Evolutionary conservation across 2,329 filamentous ascomycete species (phyloP).

Genomic region (Fusarium mangiferae): DNA sequence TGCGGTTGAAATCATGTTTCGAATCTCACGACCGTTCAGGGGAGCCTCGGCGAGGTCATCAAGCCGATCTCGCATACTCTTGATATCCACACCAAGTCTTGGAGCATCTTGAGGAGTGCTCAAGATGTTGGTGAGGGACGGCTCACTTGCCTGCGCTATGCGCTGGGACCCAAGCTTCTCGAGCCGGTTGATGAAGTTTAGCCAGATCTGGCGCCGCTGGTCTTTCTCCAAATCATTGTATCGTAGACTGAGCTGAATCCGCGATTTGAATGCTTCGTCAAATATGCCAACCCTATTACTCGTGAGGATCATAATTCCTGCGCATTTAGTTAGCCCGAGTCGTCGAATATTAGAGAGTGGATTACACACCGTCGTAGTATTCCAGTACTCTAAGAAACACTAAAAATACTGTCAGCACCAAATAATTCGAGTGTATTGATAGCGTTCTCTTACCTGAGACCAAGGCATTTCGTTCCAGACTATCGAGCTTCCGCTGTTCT

Average conservation of each 20-base stretch:
- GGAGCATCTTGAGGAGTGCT: neutral
- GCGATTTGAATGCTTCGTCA: neutral
- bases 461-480: neutral
- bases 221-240: neutral
- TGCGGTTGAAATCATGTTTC: neutral
- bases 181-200: neutral
- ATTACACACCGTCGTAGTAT: neutral
- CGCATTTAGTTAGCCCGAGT: accelerated
- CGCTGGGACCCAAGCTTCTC: neutral
- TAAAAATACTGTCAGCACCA: accelerated
- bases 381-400: neutral
- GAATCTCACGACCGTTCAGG: neutral
- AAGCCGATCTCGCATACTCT: neutral
- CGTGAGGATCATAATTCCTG: neutral
- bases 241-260: neutral
- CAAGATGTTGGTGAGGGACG: accelerated
- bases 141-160: accelerated
- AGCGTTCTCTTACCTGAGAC: accelerated
- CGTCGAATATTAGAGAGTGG: accelerated
- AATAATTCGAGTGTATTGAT: too few species aligned
- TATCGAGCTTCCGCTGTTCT: neutral
- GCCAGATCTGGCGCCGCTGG: neutral
- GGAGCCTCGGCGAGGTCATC: neutral
- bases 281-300: neutral
- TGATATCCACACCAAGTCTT: neutral